Base-by-base conservation (phyloP, 345 rosid species). In the Heritiera littoralis region DNA sequence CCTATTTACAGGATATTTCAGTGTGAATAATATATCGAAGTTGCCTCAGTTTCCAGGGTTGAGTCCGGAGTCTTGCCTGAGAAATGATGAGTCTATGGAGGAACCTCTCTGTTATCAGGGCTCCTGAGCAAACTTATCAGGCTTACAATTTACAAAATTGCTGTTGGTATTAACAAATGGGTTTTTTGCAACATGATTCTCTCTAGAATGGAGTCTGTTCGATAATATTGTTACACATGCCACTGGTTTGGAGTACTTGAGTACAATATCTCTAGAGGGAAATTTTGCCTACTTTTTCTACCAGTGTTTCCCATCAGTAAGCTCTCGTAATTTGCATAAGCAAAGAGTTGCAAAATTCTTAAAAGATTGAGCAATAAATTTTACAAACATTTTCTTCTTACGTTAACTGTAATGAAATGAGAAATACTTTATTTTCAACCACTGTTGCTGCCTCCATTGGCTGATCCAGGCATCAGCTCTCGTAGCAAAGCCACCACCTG, bases 401-500 rank as follows among this genome's bases (percentile, higher is more conserved):
- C 80, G 59, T 79, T 61, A 80, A 64, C 64, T 32, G 52, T 66
- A 35, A 75, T 70, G 40, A 80, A 72, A 75, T 71, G 80, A 66
- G 78, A 84, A 86, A 63, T 23, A 70, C 32, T 59, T 77, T 77
- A 72, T 67, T 49, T 48, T 81, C 80, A 90, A 41, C 82, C 86
- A 78, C 94, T 94, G 80, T 84, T 87, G 84, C 88, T 86, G 86
- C 88, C 89, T 83, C 92, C 93, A 68, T n/a, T 81, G 63, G 79
- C 82, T 74, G 88, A 89, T 85, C 81, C 88, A 6, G 90, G 91
- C 87, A 84, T 88, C 80, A 95, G 86, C 85, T 93, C 97, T 80
- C 97, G 86, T 63, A 95, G 81, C 90, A 84, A 81, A 79, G 98
- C 95, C 74, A 95, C 98, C 15, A 92, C 98, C 81, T 93, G 95